A percentile compares a stretch with the other conserved stretches of the same genome.
Evolutionary conservation across 1,284 basidiomycete species (phyloP).

Genomic region (Sanguinoderma infundibulare): DNA sequence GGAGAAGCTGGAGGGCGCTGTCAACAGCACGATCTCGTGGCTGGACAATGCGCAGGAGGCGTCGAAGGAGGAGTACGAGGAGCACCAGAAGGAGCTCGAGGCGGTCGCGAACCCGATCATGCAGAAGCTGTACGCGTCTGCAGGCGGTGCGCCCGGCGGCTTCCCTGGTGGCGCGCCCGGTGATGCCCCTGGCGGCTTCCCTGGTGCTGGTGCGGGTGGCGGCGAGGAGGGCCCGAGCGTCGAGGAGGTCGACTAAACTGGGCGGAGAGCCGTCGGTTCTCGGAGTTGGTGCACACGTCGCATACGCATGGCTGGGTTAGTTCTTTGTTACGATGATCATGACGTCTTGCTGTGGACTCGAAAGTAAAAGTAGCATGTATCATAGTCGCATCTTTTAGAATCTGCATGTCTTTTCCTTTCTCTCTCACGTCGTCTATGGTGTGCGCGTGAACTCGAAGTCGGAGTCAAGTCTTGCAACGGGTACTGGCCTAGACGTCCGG

Average conservation of each 20-base stretch:
- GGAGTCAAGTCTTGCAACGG: no score
- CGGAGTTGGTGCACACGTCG: not conserved
- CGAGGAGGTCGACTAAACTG: conserved; percentile 81
- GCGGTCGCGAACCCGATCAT: conserved; percentile 90
- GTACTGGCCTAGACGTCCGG: no score
- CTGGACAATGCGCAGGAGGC: conserved; percentile 91
- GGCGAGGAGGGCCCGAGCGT: conserved; percentile 84
- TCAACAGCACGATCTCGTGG: conserved; percentile 89
- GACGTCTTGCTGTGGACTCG: conserved; percentile 24
- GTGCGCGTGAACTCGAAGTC: not conserved
- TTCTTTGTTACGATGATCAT: conserved; percentile 18
- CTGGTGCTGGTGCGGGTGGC: conserved; percentile 19
- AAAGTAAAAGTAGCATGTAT: conserved; percentile 27
- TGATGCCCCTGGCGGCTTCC: conserved; percentile 46
- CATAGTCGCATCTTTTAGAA: conserved; percentile 26
- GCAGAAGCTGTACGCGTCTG: conserved; percentile 88
- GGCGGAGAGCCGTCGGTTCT: not conserved
- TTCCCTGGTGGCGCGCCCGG: conserved; percentile 50
- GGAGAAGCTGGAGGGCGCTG: conserved; percentile 80
- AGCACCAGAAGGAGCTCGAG: conserved; percentile 97
- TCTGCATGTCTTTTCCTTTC: conserved; percentile 11
- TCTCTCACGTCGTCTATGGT: conserved; percentile 1
- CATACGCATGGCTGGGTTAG: conserved; percentile 1
- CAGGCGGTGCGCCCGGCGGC: conserved; percentile 63
- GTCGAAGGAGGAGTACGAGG: conserved; percentile 95